Evolutionary conservation across 352 stramenopile species (phyloP).

Genomic region (Globisporangium canariense): DNA sequence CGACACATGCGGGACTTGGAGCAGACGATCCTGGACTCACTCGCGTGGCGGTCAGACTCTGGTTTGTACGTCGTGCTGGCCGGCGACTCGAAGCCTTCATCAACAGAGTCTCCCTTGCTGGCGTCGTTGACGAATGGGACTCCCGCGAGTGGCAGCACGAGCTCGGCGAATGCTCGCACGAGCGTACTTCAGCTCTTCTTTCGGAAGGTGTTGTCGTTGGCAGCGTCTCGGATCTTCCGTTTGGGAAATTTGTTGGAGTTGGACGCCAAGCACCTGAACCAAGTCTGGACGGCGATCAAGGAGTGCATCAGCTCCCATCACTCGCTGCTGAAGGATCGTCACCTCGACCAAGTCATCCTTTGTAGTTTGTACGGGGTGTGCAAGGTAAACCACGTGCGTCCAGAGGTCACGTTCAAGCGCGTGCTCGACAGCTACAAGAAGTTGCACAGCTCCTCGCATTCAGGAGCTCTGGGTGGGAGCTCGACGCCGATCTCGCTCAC

Average conservation of each 20-base stretch:
- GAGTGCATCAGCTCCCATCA: constrained; percentile 70
- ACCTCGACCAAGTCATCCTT: constrained; percentile 79
- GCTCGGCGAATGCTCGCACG: constrained; percentile 19
- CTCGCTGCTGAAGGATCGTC: constrained; percentile 61
- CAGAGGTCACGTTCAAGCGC: constrained; percentile 73
- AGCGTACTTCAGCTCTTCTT: constrained; percentile 83
- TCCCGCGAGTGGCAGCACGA: constrained; percentile 5
- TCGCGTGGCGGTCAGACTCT: constrained; percentile 72
- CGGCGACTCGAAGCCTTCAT: constrained; percentile 21
- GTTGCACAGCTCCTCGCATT: constrained; percentile 36
- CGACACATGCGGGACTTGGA: constrained; percentile 85
- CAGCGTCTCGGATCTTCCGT: constrained; percentile 73
- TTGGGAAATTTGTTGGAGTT: constrained; percentile 68
- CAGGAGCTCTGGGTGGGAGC: constrained; percentile 15
- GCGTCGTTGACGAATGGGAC: constrained; percentile 17
- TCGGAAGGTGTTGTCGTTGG: constrained; percentile 81
- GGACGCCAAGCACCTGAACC: constrained; percentile 72
- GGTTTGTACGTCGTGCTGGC: constrained; percentile 64
- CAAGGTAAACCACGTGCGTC: constrained; percentile 74
- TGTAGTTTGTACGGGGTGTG: constrained; percentile 85
- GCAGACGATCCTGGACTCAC: constrained; percentile 76
- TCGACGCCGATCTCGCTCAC: constrained; percentile 30
- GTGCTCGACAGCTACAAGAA: constrained; percentile 79
- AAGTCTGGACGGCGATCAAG: constrained; percentile 86
- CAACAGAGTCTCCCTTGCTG: constrained; percentile 3